Evolutionary conservation across 148 eudicot species (phyloP), one percentile per base, ranked within the genome.

Genomic region (Arbutus unedo): DNA sequence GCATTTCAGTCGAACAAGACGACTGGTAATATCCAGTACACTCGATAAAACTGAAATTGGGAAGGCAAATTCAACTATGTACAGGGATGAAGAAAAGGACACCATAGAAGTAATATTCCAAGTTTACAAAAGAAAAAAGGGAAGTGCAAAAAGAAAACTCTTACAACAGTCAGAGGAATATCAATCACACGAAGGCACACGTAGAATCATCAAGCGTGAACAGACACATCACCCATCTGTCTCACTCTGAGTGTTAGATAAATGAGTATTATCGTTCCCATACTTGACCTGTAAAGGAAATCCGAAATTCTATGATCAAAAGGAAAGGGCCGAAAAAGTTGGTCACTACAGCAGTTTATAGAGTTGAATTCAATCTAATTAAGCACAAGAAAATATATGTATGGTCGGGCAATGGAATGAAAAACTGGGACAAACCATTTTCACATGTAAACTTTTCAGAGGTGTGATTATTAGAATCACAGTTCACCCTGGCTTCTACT

Each of bases 231-330:
- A 41, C 74, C 47, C 31, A 68, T 68, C 74, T 68, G 74, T 68
- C 74, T 38, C 47, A 68, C 74, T 8, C 74, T 68, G 19, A 68
- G 74, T 15, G 74, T 68, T 2, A 68, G 38, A 8, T 38, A 68
- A 31, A 68, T 68, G 6, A 68, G 74, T 15, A 68, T 68, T 68
- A 68, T 68, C 4, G 74, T 68, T 68, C 74, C 74, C 47, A 68
- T 41, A 68, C 47, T 68, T 16, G 74, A 68, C 74, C 74, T 68
- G 74, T 13, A 68, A 41, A 68, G 47, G 38, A 38, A 8, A 41
- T 15, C 3, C 16, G 5, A 41, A 38, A 31, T 5, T 68, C 47
- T 11, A 15, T n/a, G 8, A 68, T 41, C 25, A 21, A 62, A 62
- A 19, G 25, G 41, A 74, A 74, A 19, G 45, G 19, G 13, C 16